phyloP scores from a whole-genome alignment of 2,329 filamentous ascomycete genomes.

The Colletotrichum incanum region DNA sequence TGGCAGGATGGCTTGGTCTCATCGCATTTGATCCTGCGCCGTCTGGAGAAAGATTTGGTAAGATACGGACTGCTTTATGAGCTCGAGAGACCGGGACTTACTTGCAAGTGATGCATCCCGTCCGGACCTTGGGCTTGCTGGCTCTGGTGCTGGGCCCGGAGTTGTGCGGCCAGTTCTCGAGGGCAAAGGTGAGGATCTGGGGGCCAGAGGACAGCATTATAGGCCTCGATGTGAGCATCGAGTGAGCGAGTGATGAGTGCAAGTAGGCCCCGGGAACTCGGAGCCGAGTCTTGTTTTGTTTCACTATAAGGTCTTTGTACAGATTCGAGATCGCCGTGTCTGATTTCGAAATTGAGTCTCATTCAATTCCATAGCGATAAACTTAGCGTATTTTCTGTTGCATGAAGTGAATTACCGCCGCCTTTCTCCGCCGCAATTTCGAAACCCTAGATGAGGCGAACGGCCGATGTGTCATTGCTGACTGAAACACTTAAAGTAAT shows the following conservation, averaged over 20 bases:
- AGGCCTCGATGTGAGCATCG: conserved; percentile 3
- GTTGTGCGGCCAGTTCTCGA: conserved; percentile 36
- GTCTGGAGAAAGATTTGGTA: neutral
- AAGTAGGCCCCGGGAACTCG: neutral
- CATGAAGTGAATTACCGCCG: neutral
- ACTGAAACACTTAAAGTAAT: neutral
- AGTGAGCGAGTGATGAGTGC: neutral
- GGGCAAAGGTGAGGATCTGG: conserved; percentile 31
- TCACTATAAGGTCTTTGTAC: neutral
- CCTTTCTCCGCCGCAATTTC: neutral
- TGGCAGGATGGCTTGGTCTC: conserved; percentile 34
- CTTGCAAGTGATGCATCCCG: conserved; percentile 44
- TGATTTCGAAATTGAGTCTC: neutral
- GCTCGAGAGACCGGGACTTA: neutral
- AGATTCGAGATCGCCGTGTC: neutral
- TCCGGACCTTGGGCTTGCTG: conserved; percentile 44
- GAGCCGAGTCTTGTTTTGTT: neutral
- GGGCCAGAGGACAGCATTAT: conserved; percentile 15
- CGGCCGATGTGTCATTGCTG: neutral
- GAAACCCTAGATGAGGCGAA: neutral
- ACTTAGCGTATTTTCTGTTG: neutral
- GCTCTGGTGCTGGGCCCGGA: conserved; percentile 33
- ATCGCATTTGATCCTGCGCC: conserved; percentile 35
- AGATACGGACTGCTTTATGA: no score
- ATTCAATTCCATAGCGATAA: neutral